These are phyloP conservation scores for Aspergillus funiculosus DNA, from an alignment of 495 filamentous ascomycete species.

Conservation along the genomic window DNA sequence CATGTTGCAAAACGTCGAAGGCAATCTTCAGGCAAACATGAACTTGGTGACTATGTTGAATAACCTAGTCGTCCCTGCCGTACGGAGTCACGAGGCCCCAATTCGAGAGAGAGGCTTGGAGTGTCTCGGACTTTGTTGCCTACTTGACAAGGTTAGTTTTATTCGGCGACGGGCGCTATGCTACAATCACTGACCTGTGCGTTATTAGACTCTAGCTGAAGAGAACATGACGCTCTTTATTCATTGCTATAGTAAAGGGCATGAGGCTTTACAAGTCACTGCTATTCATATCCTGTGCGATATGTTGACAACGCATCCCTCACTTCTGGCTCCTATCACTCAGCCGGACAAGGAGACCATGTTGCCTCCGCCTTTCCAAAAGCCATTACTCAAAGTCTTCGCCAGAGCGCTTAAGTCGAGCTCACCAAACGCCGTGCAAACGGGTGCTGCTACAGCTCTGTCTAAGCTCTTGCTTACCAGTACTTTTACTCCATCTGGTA, in stretches of 20 bases:
- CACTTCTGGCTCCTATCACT: slow-evolving; percentile 53
- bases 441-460: slow-evolving; percentile 72
- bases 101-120: slow-evolving; percentile 85
- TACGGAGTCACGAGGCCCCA: slow-evolving; percentile 85
- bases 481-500: slow-evolving; percentile 39
- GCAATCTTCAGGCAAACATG: slow-evolving; percentile 76
- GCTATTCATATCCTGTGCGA: slow-evolving; percentile 91
- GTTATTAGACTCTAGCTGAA: slow-evolving; percentile 65
- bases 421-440: slow-evolving; percentile 66
- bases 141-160: slow-evolving; percentile 69
- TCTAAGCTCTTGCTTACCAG: slow-evolving; percentile 78
- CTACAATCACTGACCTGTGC: slow-evolving; percentile 5
- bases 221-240: slow-evolving; percentile 92
- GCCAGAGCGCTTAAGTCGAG: slow-evolving; percentile 65
- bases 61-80: slow-evolving; percentile 90
- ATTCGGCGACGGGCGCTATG: too few relatives aligned
- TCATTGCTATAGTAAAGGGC: slow-evolving; percentile 91
- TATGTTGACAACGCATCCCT: slow-evolving; percentile 81
- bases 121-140: slow-evolving; percentile 83
- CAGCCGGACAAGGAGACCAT: slow-evolving; percentile 39
- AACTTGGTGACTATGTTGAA: slow-evolving; percentile 92
- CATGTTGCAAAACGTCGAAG: slow-evolving; percentile 88
- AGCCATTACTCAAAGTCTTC: slow-evolving; percentile 69
- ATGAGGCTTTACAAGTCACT: slow-evolving; percentile 80
- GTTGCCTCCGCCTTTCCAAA: slow-evolving; percentile 42